A percentile compares a stretch with the other conserved stretches of the same genome.
phyloP scores from a whole-genome alignment of 140 eudicot genomes.

The Stevia rebaudiana region DNA sequence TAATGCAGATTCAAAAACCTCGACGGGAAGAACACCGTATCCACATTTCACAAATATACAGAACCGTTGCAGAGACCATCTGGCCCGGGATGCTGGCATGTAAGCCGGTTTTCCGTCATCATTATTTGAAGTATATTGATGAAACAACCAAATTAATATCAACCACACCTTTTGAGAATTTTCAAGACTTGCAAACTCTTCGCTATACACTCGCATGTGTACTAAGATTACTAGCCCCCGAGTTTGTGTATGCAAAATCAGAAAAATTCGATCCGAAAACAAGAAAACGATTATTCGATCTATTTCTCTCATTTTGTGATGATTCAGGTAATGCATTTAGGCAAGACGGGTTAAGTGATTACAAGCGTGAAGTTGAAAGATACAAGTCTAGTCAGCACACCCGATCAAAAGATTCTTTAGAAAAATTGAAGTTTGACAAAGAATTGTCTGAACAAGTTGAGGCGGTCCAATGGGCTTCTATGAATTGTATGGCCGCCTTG shows the following conservation, averaged over 20 bases:
- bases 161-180: constrained; percentile 55
- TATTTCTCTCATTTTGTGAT: constrained; percentile 83
- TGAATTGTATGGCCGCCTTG: constrained; percentile 92
- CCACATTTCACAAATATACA: constrained; percentile 76
- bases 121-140: constrained; percentile 70
- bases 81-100: constrained; percentile 96
- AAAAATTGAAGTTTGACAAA: constrained; percentile 68
- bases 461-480: constrained; percentile 94
- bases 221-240: constrained; percentile 82
- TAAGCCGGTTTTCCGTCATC: constrained; percentile 85
- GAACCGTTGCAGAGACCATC: constrained; percentile 70
- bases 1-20: constrained; percentile 73
- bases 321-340: constrained; percentile 60
- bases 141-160: constrained; percentile 70
- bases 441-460: constrained; percentile 86
- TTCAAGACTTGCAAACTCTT: constrained; percentile 82
- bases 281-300: constrained; percentile 79
- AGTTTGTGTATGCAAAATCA: constrained; percentile 83
- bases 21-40: constrained; percentile 90
- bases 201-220: constrained; percentile 86
- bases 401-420: constrained; percentile 85
- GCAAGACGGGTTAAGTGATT: constrained; percentile 82
- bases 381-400: constrained; percentile 68
- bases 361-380: constrained; percentile 85
- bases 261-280: constrained; percentile 82